Conservation (phyloP, 208 protist genomes). For the Trypanosoma cruzi region DNA sequence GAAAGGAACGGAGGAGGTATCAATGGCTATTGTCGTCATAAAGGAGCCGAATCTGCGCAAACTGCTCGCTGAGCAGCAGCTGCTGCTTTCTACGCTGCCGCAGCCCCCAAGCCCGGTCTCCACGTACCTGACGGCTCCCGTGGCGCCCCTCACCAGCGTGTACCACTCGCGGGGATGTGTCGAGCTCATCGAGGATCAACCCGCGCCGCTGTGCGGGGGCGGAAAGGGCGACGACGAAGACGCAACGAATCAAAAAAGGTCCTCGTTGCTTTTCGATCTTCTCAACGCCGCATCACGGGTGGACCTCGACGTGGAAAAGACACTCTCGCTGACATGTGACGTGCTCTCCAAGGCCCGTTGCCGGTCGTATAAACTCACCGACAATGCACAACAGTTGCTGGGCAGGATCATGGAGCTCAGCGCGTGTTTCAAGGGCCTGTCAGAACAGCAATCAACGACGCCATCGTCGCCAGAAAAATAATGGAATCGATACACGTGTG, state of each 20-base stretch:
- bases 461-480: background rate
- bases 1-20: background rate
- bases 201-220: too few relatives aligned
- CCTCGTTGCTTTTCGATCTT: slow-evolving; percentile 14
- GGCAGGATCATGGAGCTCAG: slow-evolving; percentile 14
- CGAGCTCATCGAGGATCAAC: background rate
- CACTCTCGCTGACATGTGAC: slow-evolving; percentile 19
- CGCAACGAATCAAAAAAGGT: background rate
- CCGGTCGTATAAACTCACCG: slow-evolving; percentile 5
- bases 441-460: background rate
- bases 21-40: slow-evolving; percentile 28
- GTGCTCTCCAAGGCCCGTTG: slow-evolving; percentile 19
- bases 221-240: background rate
- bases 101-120: background rate
- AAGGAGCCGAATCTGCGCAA: slow-evolving; percentile 22
- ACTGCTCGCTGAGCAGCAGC: slow-evolving; percentile 19
- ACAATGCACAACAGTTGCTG: slow-evolving; percentile 6
- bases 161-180: slow-evolving; percentile 23
- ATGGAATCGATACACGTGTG: background rate
- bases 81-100: slow-evolving; percentile 3
- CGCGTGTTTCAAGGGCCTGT: background rate
- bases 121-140: slow-evolving; percentile 16
- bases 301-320: slow-evolving; percentile 32
- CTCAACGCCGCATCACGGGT: slow-evolving; percentile 17
- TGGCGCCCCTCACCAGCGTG: slow-evolving; percentile 11